Percentiles rank a stretch among this genome's conserved stretches.
Evolutionary conservation across 2,329 filamentous ascomycete species (phyloP).

Genomic region (Apiospora malaysiana): DNA sequence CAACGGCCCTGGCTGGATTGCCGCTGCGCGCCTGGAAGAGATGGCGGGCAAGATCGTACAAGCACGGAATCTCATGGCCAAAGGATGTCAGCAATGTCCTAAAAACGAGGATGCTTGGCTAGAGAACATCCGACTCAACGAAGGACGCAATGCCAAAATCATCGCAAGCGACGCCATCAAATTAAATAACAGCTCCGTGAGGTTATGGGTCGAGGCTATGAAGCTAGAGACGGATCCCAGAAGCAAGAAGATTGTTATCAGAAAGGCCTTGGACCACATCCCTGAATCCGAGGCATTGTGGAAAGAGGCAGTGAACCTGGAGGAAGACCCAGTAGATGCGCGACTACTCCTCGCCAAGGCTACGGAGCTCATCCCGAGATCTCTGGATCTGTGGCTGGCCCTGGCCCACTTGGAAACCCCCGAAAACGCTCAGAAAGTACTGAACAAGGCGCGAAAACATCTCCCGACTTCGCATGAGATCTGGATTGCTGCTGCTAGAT

Average conservation of each 20-base stretch:
- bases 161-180: conserved; percentile 94
- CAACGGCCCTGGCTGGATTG: conserved; percentile 95
- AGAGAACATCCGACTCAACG: conserved; percentile 92
- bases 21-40: conserved; percentile 89
- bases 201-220: conserved; percentile 95
- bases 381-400: conserved; percentile 93
- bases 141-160: conserved; percentile 91
- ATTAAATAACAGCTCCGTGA: conserved; percentile 85
- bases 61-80: conserved; percentile 84
- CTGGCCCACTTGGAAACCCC: conserved; percentile 87
- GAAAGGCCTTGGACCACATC: conserved; percentile 89
- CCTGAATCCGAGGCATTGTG: conserved; percentile 95
- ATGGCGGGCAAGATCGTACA: conserved; percentile 90
- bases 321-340: conserved; percentile 88
- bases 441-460: conserved; percentile 94
- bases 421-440: conserved; percentile 90
- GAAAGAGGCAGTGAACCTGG: conserved; percentile 96
- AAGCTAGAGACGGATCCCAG: conserved; percentile 81
- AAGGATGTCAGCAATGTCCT: conserved; percentile 88
- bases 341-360: conserved; percentile 90
- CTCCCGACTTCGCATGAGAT: conserved; percentile 93
- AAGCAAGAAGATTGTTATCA: conserved; percentile 90
- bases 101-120: conserved; percentile 96
- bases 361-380: conserved; percentile 91
- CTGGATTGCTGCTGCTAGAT: conserved; percentile 91